Conservation (phyloP, 1,139 yeast genomes). For the Geotrichum fermentans region DNA sequence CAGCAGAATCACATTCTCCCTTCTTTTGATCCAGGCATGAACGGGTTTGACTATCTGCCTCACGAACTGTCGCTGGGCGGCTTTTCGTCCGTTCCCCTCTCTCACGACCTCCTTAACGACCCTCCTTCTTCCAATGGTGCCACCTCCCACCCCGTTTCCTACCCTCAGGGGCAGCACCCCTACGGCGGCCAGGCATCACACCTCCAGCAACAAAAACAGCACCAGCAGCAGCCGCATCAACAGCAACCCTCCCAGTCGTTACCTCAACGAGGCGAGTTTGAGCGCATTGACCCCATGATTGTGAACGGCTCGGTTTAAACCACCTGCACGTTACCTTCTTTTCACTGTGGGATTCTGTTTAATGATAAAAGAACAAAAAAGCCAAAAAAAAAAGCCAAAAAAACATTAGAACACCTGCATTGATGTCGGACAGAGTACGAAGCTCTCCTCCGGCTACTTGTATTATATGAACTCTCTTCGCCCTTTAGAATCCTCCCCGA, state of each 20-base stretch:
- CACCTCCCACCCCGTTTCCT: neutral
- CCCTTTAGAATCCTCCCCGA: too few species aligned
- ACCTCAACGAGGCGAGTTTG: constrained; percentile 16
- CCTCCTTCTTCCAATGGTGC: neutral
- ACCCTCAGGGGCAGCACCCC: neutral
- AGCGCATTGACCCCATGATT: constrained; percentile 21
- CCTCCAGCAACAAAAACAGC: constrained; percentile 1
- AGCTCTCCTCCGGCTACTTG: too few species aligned
- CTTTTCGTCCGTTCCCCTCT: constrained; percentile 5
- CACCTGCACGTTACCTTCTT: neutral
- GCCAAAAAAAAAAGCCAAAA: constrained; percentile 1
- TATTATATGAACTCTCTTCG: too few species aligned
- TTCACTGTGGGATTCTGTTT: too few species aligned
- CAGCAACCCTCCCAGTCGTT: too few species aligned
- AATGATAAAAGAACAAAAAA: too few species aligned
- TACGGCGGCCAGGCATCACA: neutral
- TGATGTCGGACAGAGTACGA: too few species aligned
- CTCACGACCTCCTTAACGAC: constrained; percentile 12
- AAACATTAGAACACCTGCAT: neutral
- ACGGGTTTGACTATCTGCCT: constrained; percentile 15
- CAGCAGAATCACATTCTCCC: constrained; percentile 8
- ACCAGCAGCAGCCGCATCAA: too few species aligned
- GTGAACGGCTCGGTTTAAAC: constrained; percentile 17
- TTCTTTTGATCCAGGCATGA: constrained; percentile 8
- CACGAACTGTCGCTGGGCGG: constrained; percentile 12